Percentiles rank a stretch among this genome's conserved stretches.
phyloP scores from a whole-genome alignment of 352 stramenopile genomes.

The Phytophthora constricta region DNA sequence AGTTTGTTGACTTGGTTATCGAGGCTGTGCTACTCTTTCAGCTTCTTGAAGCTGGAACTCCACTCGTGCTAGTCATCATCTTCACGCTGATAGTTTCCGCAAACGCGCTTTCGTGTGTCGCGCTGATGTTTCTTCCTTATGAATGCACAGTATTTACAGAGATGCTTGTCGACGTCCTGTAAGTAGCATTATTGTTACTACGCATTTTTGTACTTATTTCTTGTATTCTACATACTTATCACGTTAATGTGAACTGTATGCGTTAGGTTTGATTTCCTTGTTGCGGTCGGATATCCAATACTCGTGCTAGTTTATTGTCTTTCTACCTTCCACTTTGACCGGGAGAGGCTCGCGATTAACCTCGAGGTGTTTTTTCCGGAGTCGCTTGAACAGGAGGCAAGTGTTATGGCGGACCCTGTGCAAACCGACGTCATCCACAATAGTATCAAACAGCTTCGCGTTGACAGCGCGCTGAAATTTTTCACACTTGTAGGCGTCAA shows the following conservation, averaged over 20 bases:
- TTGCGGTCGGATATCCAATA: constrained; percentile 27
- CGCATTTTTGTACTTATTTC: background rate
- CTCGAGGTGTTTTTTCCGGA: constrained; percentile 15
- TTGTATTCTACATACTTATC: background rate
- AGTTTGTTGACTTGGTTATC: background rate
- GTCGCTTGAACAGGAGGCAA: constrained; percentile 20
- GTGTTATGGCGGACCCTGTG: constrained; percentile 33
- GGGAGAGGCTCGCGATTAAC: constrained; percentile 9
- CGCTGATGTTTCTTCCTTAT: constrained; percentile 2
- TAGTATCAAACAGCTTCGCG: constrained; percentile 32
- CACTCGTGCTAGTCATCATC: background rate
- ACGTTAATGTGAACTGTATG: background rate
- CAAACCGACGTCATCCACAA: constrained; percentile 26
- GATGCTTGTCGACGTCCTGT: constrained; percentile 9
- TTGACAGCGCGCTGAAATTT: constrained; percentile 27
- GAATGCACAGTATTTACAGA: background rate
- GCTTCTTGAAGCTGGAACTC: constrained; percentile 4
- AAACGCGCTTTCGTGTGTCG: constrained; percentile 2
- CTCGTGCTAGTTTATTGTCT: constrained; percentile 20
- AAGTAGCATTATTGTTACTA: background rate
- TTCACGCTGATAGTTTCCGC: background rate
- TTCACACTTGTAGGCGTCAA: constrained; percentile 39
- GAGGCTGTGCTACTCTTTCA: background rate
- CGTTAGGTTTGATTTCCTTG: constrained; percentile 30
- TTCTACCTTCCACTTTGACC: constrained; percentile 26